Base-by-base conservation (phyloP, 2,329 filamentous ascomycete genomes). In the Phialocephala sp. region DNA sequence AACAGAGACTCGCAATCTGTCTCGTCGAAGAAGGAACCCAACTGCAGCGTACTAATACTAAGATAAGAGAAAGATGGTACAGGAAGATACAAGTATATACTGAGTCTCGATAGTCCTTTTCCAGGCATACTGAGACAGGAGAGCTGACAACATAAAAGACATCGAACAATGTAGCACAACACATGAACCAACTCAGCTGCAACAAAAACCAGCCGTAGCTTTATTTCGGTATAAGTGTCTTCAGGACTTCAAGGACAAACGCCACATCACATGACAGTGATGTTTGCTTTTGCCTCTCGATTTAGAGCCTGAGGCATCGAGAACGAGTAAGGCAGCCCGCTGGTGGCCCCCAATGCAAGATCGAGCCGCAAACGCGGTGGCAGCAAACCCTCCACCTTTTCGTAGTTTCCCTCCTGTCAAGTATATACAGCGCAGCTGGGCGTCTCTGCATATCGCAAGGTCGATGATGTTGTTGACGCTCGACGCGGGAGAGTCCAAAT, bases 401-500 rank as follows among this genome's bases (percentile, higher is more conserved):
- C 50, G 4, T 11, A 6, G 8, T 35, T 27, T 1, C 50, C 14
- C 22, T 54, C 15, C 24, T 35, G 50, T 35, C 27, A 27, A 18
- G 50, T 54, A 54, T 32, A 35, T 54, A 32, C 50, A 54, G 22
- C 50, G 12, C 11, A 35, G 1, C 6, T 32, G 50, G 50, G 22
- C 50, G 24, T 50, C 20, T 9, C 45, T 54, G 50, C 50, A 54
- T 54, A 54, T 54, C 50, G 50, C 50, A 54, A 54, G 50, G 50
- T 54, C 50, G 50, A 54, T 47, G 43, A 47, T 54, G 24, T 54
- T 27, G 50, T 54, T 54, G 50, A 54, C 50, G 24, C 24, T 54
- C 32, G 50, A 54, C 50, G 24, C 24, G 50, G 50, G 50, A 54
- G 22, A 54, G 50, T 32, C 9, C 47, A 24, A 5, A 27, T 27